These are phyloP conservation scores for Fusarium avenaceum DNA, from an alignment of 2,329 filamentous ascomycete genomes.

Conservation along the genomic window DNA sequence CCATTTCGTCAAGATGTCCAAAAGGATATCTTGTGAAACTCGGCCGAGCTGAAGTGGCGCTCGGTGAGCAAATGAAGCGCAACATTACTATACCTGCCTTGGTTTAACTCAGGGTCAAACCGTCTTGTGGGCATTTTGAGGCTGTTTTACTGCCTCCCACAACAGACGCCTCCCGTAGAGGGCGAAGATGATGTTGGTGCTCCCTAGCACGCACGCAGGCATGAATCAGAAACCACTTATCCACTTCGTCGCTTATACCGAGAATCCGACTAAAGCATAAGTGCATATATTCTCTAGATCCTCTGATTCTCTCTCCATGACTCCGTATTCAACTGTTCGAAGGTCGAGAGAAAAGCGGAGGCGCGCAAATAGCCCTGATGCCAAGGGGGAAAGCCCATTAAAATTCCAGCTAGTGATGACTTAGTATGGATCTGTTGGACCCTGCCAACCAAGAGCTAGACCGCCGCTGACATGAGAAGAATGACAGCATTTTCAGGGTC, in stretches of 20 bases:
- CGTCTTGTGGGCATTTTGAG: conserved; percentile 1
- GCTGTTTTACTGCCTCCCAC: conserved; percentile 29
- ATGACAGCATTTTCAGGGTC: conserved; percentile 43
- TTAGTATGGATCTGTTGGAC: conserved; percentile 3
- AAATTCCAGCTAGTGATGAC: conserved; percentile 21
- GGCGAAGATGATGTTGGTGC: conserved; percentile 8
- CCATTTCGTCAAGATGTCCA: not conserved
- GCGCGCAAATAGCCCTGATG: conserved; percentile 24
- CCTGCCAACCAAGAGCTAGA: conserved; percentile 18
- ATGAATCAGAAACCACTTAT: conserved; percentile 14
- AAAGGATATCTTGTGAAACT: conserved; percentile 11
- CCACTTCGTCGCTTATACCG: conserved; percentile 9
- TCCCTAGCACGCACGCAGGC: conserved; percentile 5
- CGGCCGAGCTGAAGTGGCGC: conserved; percentile 22
- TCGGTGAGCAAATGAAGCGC: not conserved
- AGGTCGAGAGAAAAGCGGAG: conserved; percentile 23
- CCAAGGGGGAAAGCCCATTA: conserved; percentile 10
- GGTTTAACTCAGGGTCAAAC: conserved; percentile 16
- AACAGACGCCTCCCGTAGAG: conserved; percentile 13
- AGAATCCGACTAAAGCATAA: conserved; percentile 20
- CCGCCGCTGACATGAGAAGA: conserved; percentile 17
- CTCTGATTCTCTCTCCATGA: not conserved
- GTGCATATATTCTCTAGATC: not conserved
- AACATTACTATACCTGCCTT: not conserved
- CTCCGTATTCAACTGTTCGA: not conserved